A percentile compares a stretch with the other conserved stretches of the same genome.
These are phyloP conservation scores for Calophaca sinica DNA, from an alignment of 306 rosid genomes.

Conservation along the genomic window DNA sequence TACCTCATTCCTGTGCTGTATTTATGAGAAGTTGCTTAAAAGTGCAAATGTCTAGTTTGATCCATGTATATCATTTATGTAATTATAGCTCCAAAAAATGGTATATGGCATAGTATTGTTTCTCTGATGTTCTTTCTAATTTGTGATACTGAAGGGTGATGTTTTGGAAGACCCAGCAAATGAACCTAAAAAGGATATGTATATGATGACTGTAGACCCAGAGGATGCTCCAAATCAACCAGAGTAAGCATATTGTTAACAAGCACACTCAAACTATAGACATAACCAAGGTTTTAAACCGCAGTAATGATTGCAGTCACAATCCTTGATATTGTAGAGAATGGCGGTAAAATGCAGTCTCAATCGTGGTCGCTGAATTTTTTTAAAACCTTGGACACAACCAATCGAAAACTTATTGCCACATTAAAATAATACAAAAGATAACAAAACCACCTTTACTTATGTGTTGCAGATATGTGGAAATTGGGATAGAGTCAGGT, in stretches of 20 bases:
- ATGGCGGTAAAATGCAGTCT: too few species aligned
- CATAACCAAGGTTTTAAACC: too few species aligned
- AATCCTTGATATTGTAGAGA: too few species aligned
- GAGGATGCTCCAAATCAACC: constrained; percentile 86
- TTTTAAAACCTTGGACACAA: too few species aligned
- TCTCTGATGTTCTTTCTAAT: constrained; percentile 33
- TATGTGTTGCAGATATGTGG: constrained; percentile 65
- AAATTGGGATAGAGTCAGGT: constrained; percentile 73
- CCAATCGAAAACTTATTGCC: too few species aligned
- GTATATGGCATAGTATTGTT: constrained; percentile 17
- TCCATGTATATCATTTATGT: not conserved
- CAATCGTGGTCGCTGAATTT: too few species aligned
- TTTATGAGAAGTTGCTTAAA: not conserved
- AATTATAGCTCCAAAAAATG: not conserved
- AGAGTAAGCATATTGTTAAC: constrained; percentile 58
- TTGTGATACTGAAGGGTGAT: constrained; percentile 72
- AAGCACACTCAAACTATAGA: not conserved
- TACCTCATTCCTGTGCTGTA: constrained; percentile 2
- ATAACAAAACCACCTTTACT: not conserved
- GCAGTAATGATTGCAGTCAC: too few species aligned
- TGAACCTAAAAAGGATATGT: constrained; percentile 92
- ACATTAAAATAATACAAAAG: too few species aligned
- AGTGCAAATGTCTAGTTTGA: constrained; percentile 1
- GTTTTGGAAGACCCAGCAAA: constrained; percentile 88
- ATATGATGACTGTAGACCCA: constrained; percentile 84